Evolutionary conservation across 768 basidiomycete genomes (phyloP).

Genomic region (Suillus cothurnatus): DNA sequence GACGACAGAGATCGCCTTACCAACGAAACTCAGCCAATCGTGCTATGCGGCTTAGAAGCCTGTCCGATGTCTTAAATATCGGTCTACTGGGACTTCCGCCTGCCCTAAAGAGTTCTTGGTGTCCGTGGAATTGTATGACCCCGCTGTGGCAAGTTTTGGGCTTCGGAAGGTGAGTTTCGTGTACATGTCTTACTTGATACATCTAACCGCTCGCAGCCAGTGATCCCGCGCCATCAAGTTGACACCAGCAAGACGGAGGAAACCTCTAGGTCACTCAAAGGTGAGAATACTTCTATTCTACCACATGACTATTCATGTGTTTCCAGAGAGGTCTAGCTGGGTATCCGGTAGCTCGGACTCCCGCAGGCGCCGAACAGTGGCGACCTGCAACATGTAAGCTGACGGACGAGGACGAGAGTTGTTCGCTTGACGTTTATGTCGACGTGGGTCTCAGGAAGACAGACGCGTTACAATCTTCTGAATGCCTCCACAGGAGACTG

Average conservation of each 20-base stretch:
- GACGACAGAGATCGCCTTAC: neutral
- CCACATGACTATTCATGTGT: constrained; percentile 7
- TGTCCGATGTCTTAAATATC: constrained; percentile 9
- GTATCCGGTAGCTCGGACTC: constrained; percentile 55
- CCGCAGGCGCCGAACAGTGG: constrained; percentile 64
- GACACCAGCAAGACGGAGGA: constrained; percentile 57
- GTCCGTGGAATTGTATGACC: constrained; percentile 63
- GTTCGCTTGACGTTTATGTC: constrained; percentile 71
- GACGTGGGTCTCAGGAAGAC: constrained; percentile 50
- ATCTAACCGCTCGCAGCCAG: constrained; percentile 37
- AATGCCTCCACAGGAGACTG: constrained; percentile 55
- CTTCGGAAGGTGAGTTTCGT: constrained; percentile 55
- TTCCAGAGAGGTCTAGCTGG: constrained; percentile 74
- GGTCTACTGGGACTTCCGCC: constrained; percentile 11
- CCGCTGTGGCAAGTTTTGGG: constrained; percentile 48
- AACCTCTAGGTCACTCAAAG: constrained; percentile 57
- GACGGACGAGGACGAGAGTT: constrained; percentile 65
- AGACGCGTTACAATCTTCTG: constrained; percentile 12
- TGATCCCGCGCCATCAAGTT: constrained; percentile 49
- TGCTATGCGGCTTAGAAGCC: neutral
- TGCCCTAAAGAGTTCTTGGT: constrained; percentile 55
- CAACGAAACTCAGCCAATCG: neutral
- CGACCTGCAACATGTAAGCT: constrained; percentile 72
- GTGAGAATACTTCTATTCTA: constrained; percentile 33
- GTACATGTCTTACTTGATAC: neutral